phyloP scores from a whole-genome alignment of 73 alveolate species.

The Tetrahymena malaccensis region DNA sequence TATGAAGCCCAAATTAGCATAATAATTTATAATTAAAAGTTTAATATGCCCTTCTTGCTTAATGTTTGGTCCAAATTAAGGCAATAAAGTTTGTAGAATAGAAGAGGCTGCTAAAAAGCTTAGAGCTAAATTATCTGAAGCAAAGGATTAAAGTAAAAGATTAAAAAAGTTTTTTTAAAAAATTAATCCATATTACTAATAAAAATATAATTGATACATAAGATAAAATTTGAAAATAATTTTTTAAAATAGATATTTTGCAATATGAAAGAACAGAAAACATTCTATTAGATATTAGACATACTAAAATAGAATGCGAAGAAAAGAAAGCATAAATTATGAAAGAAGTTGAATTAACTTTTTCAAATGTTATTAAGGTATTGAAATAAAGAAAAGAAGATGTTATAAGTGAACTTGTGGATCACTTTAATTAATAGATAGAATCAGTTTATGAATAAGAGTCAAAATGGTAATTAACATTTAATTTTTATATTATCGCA shows the following conservation, averaged over 20 bases:
- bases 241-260: neutral
- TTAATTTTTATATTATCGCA: neutral
- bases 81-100: constrained; percentile 16
- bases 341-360: constrained; percentile 8
- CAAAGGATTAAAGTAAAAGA: neutral
- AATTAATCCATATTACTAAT: neutral
- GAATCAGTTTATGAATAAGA: constrained; percentile 10
- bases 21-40: neutral
- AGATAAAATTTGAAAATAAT: neutral
- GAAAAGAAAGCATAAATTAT: constrained; percentile 25
- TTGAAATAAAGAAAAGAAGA: constrained; percentile 27
- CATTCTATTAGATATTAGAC: constrained; percentile 36
- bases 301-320: constrained; percentile 32
- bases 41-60: constrained; percentile 39
- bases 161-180: neutral
- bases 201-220: neutral
- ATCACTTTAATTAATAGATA: constrained; percentile 4
- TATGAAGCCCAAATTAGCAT: neutral
- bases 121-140: neutral
- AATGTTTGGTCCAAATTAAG: constrained; percentile 37
- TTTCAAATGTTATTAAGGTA: neutral
- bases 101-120: constrained; percentile 23
- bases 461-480: neutral
- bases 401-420: neutral
- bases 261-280: constrained; percentile 37